Conservation (phyloP, 805 yeast genomes). For the Cyberlindnera misumaiensis region DNA sequence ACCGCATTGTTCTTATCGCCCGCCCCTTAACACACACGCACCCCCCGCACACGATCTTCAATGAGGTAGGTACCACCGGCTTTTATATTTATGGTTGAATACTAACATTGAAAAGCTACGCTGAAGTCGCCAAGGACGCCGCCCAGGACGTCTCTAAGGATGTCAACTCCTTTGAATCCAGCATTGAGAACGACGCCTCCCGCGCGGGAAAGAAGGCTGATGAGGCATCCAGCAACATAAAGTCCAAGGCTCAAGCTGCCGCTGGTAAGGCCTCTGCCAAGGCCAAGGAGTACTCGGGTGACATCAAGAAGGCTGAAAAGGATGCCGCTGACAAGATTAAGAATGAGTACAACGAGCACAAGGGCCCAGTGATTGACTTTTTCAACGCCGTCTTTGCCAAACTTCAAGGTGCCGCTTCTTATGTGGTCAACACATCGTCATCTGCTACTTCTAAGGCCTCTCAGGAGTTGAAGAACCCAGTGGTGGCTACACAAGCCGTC, state of each 20-base stretch:
- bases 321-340: slow-evolving; percentile 28
- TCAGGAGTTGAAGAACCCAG: slow-evolving; percentile 55
- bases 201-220: slow-evolving; percentile 14
- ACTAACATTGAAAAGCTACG: slow-evolving; percentile 10
- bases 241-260: slow-evolving; percentile 14
- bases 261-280: slow-evolving; percentile 19
- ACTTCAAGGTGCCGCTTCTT: slow-evolving; percentile 18
- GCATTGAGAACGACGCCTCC: slow-evolving; percentile 4
- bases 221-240: slow-evolving; percentile 15
- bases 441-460: slow-evolving; percentile 18
- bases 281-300: slow-evolving; percentile 14
- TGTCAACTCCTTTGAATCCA: slow-evolving; percentile 4
- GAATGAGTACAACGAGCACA: slow-evolving; percentile 26
- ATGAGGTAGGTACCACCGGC: background rate
- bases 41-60: background rate
- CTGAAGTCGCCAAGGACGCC: slow-evolving; percentile 15
- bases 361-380: slow-evolving; percentile 21
- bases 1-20: too few relatives aligned
- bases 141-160: slow-evolving; percentile 13
- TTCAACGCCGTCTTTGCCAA: slow-evolving; percentile 15
- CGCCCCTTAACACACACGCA: too few relatives aligned
- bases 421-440: slow-evolving; percentile 15
- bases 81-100: too few relatives aligned
- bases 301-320: slow-evolving; percentile 28
- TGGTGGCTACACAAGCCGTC: slow-evolving; percentile 46